These are phyloP conservation scores for Ceratobasidium sp. DNA, from an alignment of 1,284 basidiomycete species.

Conservation along the genomic window DNA sequence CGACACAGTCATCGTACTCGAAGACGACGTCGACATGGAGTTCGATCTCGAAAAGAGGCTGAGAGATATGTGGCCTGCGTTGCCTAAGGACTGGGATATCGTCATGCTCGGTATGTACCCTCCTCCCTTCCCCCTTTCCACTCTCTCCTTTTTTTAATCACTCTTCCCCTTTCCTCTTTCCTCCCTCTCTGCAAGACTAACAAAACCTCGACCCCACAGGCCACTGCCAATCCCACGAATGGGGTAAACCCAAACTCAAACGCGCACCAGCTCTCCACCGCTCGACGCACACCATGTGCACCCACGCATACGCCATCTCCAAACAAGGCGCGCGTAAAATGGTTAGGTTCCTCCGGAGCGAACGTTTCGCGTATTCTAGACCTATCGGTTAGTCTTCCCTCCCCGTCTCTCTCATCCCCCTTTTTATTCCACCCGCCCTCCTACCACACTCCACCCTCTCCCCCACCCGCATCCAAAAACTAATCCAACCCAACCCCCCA, in stretches of 20 bases:
- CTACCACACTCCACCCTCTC: too few relatives aligned
- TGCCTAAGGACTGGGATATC: constrained; percentile 81
- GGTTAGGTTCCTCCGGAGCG: constrained; percentile 45
- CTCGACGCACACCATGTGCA: constrained; percentile 49
- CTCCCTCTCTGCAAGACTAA: too few relatives aligned
- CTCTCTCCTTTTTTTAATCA: too few relatives aligned
- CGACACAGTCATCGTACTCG: constrained; percentile 70
- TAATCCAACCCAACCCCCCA: too few relatives aligned
- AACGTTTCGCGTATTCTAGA: constrained; percentile 48
- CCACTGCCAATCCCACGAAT: constrained; percentile 50
- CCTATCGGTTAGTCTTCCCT: too few relatives aligned
- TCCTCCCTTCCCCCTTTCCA: too few relatives aligned
- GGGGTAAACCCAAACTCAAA: constrained; percentile 38
- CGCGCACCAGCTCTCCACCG: constrained; percentile 46
- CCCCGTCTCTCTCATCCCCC: too few relatives aligned
- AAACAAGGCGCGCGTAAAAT: constrained; percentile 36
- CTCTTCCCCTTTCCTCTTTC: too few relatives aligned
- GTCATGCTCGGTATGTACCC: constrained; percentile 77
- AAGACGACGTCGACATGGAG: constrained; percentile 78
- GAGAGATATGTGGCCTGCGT: constrained; percentile 65
- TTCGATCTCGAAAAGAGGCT: constrained; percentile 69
- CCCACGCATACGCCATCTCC: constrained; percentile 48
- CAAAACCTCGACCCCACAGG: constrained; percentile 35
- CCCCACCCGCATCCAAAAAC: too few relatives aligned
- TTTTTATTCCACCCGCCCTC: too few relatives aligned